phyloP scores from a whole-genome alignment of 495 filamentous ascomycete species.

The Penicillium bovifimosum region DNA sequence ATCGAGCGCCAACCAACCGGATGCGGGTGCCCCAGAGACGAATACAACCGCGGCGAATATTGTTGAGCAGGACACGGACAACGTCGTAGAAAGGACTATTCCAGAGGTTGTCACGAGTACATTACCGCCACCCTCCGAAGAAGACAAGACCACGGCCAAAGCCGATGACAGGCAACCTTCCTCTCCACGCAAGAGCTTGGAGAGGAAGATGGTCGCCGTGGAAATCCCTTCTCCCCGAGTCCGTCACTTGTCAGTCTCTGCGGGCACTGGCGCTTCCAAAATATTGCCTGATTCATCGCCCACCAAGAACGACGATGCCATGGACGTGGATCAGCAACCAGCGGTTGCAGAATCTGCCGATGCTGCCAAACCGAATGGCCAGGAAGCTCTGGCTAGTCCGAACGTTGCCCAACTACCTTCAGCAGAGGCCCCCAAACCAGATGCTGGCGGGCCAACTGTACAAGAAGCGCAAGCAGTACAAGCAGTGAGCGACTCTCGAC shows the following conservation, averaged over 20 bases:
- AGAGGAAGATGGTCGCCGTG: conserved; percentile 5
- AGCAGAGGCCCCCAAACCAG: conserved; percentile 7
- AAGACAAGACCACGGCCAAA: not conserved
- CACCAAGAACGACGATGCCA: conserved; percentile 2
- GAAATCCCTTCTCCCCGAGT: too few relatives aligned
- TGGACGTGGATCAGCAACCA: conserved; percentile 11
- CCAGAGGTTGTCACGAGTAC: not conserved
- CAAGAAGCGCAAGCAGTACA: not conserved
- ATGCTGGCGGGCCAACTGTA: not conserved
- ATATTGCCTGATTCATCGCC: not conserved
- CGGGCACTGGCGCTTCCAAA: not conserved
- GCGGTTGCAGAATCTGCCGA: conserved; percentile 1
- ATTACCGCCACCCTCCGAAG: not conserved
- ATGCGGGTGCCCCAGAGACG: not conserved
- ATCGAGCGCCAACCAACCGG: not conserved
- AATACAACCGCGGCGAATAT: not conserved
- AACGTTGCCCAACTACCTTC: conserved; percentile 5
- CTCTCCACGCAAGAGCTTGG: not conserved
- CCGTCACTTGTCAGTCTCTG: conserved; percentile 3
- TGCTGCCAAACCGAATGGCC: not conserved
- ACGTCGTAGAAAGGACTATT: not conserved
- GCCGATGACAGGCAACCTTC: not conserved
- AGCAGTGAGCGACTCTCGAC: not conserved
- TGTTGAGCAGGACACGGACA: not conserved
- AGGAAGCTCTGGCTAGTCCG: conserved; percentile 1